A percentile compares a stretch with the other conserved stretches of the same genome.
phyloP scores from a whole-genome alignment of 441 rosid species.

The Adansonia madagascariensis region DNA sequence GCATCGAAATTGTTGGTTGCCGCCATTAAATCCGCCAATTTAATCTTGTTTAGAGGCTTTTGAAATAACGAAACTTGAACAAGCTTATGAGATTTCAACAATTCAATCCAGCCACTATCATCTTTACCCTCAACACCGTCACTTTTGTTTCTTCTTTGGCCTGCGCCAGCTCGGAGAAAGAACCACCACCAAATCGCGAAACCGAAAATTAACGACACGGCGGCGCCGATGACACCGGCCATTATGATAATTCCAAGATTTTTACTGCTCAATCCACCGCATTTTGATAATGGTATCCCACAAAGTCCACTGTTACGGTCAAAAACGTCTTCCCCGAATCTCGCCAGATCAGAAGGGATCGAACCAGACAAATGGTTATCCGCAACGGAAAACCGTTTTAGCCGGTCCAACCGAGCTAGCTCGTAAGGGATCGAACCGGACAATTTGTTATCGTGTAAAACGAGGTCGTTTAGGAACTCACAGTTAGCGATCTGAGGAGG shows the following conservation, averaged over 20 bases:
- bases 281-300: conserved; percentile 55
- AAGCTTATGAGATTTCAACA: conserved; percentile 60
- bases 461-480: conserved; percentile 49
- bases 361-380: conserved; percentile 56
- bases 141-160: conserved; percentile 40
- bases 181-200: conserved; percentile 67
- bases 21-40: conserved; percentile 51
- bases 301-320: conserved; percentile 53
- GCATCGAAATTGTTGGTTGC: conserved; percentile 54
- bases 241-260: conserved; percentile 52
- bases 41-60: conserved; percentile 66
- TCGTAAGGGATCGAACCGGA: conserved; percentile 65
- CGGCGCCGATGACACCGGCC: conserved; percentile 65
- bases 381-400: conserved; percentile 54
- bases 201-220: conserved; percentile 49
- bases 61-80: conserved; percentile 72
- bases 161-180: conserved; percentile 43
- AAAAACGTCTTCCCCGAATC: conserved; percentile 44
- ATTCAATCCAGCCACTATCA: conserved; percentile 58
- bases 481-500: conserved; percentile 63
- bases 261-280: conserved; percentile 54
- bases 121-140: conserved; percentile 48
- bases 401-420: conserved; percentile 49
- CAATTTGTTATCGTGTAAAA: conserved; percentile 44
- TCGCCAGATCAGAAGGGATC: conserved; percentile 53